Evolutionary conservation across 306 rosid genomes (phyloP).

Genomic region (cucumber (Cucumis sativus)): Cucumber_9930_V3 NC_026655.2:6001501-6002000

Average conservation of each 20-base stretch:
- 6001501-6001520: slow-evolving; percentile 17
- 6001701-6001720: slow-evolving; percentile 73
- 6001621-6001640: slow-evolving; percentile 58
- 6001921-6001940: too few species aligned
- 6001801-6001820: background rate
- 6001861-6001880: background rate
- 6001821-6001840: background rate
- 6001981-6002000: too few species aligned
- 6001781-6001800: background rate
- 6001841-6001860: background rate
- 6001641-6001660: slow-evolving; percentile 50
- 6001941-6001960: too few species aligned
- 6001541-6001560: slow-evolving; percentile 62
- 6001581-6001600: slow-evolving; percentile 76
- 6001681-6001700: slow-evolving; percentile 38
- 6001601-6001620: slow-evolving; percentile 55
- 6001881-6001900: background rate
- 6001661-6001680: slow-evolving; percentile 38
- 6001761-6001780: slow-evolving; percentile 23
- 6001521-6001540: slow-evolving; percentile 61
- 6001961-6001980: too few species aligned
- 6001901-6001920: background rate
- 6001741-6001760: slow-evolving; percentile 56
- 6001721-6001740: slow-evolving; percentile 45
- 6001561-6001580: slow-evolving; percentile 74